Conservation (phyloP, 2,329 filamentous ascomycete species). For the Chaetomium sp. region DNA sequence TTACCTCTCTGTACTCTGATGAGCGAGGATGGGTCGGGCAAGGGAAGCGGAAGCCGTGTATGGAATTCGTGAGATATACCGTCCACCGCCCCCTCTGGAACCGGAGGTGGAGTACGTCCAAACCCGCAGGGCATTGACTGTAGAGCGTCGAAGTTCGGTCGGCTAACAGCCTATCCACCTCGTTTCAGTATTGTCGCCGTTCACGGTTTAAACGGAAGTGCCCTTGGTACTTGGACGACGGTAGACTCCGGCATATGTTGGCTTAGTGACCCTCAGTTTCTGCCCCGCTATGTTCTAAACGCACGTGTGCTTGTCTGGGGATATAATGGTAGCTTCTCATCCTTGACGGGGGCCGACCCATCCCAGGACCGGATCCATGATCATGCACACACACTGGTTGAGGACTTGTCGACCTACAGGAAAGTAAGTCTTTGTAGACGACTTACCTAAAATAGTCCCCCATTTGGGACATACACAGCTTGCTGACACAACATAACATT, state of each 20-base stretch:
- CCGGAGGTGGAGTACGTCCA: neutral
- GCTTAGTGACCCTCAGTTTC: neutral
- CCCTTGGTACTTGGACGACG: neutral
- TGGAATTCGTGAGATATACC: neutral
- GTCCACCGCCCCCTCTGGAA: neutral
- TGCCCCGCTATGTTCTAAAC: neutral
- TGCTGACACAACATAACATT: neutral
- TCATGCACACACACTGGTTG: neutral
- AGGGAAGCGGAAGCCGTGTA: neutral
- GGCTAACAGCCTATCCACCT: neutral
- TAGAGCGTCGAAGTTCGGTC: no score
- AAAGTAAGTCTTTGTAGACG: neutral
- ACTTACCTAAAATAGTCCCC: neutral
- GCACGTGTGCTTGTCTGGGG: neutral
- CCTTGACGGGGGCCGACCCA: neutral
- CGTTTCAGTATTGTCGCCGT: neutral
- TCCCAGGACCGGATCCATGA: neutral
- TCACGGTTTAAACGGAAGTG: neutral
- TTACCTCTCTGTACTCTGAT: no score
- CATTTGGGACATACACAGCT: neutral
- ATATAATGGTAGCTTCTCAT: constrained; percentile 1
- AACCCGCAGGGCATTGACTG: no score
- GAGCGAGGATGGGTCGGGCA: no score
- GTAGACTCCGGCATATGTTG: neutral
- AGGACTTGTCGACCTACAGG: neutral